phyloP scores from a whole-genome alignment of 1,284 basidiomycete genomes.

The Phylloboletellus chloephorus region DNA sequence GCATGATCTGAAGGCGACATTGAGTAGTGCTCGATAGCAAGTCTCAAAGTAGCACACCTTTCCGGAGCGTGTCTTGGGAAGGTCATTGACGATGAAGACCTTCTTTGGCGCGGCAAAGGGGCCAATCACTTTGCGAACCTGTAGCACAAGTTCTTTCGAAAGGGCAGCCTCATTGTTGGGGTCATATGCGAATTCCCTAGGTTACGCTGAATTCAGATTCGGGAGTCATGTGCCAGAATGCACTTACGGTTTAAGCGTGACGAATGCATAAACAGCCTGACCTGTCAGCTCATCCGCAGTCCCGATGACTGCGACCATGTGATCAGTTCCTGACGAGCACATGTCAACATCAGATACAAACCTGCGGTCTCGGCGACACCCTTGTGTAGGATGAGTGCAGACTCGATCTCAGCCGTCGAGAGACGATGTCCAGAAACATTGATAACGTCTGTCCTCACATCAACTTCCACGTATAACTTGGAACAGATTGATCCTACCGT shows the following conservation, averaged over 20 bases:
- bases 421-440: constrained; percentile 96
- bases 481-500: constrained; percentile 55
- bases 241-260: constrained; percentile 73
- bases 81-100: constrained; percentile 79
- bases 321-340: constrained; percentile 2
- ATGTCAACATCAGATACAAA: constrained; percentile 22
- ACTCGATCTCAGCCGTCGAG: constrained; percentile 97
- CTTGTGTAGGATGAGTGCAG: constrained; percentile 87
- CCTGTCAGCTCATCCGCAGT: constrained; percentile 85
- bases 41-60: constrained; percentile 54
- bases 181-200: constrained; percentile 78
- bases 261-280: constrained; percentile 83
- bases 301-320: constrained; percentile 65
- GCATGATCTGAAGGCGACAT: constrained; percentile 64
- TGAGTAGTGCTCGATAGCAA: not conserved
- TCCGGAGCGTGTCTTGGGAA: constrained; percentile 96
- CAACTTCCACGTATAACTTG: not conserved
- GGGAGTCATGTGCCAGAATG: not conserved
- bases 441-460: constrained; percentile 62
- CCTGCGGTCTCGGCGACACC: constrained; percentile 94
- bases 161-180: constrained; percentile 64
- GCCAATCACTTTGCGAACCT: constrained; percentile 94
- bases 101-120: constrained; percentile 95
- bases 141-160: constrained; percentile 84
- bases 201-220: not conserved